phyloP scores from a whole-genome alignment of 2,329 filamentous ascomycete species.

The Trichoderma pleuroti region DNA sequence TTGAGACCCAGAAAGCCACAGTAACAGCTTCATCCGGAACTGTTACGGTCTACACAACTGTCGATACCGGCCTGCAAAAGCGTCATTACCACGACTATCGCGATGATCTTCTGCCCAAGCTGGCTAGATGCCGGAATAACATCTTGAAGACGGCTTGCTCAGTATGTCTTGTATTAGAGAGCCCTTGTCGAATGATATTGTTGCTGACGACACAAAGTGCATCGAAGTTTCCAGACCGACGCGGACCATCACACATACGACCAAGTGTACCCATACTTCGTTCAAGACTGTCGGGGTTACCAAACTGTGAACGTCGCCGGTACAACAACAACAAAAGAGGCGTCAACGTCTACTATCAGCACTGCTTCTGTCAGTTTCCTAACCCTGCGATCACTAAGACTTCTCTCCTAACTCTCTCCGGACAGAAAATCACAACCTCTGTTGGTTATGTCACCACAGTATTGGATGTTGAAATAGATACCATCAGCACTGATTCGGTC shows the following conservation, averaged over 20 bases:
- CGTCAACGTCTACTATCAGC: not conserved
- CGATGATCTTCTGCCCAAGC: not conserved
- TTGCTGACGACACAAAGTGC: not conserved
- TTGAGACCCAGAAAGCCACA: not conserved
- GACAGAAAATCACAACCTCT: not conserved
- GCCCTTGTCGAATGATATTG: not conserved
- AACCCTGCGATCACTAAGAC: not conserved
- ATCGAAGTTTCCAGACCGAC: not conserved
- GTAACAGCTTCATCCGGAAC: constrained; percentile 1
- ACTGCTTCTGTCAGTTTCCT: not conserved
- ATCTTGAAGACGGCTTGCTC: constrained; percentile 4
- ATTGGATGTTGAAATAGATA: not conserved
- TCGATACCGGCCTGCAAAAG: not conserved
- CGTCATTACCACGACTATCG: not conserved
- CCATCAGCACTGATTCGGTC: not conserved
- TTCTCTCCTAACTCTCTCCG: not conserved
- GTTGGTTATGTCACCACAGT: not conserved
- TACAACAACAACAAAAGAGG: not conserved
- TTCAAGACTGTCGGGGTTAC: not conserved
- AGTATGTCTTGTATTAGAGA: not conserved
- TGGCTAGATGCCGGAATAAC: not conserved
- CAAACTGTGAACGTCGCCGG: not conserved
- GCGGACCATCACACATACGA: not conserved
- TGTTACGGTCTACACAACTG: not conserved
- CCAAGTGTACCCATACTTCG: constrained; percentile 1